Conservation (phyloP, 106 monocot genomes). For the Dioscorea alata region DNA sequence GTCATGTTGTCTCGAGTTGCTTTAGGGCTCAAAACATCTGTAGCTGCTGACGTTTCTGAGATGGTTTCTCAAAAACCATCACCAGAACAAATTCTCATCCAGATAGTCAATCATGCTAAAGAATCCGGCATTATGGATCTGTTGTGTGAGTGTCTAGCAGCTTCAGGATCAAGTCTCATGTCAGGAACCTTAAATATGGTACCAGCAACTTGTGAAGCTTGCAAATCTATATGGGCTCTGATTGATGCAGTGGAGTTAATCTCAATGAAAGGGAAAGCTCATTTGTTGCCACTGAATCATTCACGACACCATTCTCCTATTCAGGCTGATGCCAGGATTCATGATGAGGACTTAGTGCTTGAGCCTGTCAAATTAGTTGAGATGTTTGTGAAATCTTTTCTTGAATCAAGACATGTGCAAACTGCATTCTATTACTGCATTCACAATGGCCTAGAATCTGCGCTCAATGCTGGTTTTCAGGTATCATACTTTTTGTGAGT, state of each 20-base stretch:
- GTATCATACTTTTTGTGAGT: too few relatives aligned
- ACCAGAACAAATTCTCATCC: constrained; percentile 35
- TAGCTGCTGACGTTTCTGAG: constrained; percentile 26
- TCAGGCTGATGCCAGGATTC: constrained; percentile 1
- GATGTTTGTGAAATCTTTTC: constrained; percentile 42
- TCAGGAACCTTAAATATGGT: constrained; percentile 78
- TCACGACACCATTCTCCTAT: constrained; percentile 17
- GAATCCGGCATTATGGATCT: constrained; percentile 44
- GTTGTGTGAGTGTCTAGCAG: constrained; percentile 48
- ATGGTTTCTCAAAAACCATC: constrained; percentile 12
- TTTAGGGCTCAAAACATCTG: constrained; percentile 38
- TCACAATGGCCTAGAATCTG: constrained; percentile 92
- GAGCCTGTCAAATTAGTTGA: constrained; percentile 39
- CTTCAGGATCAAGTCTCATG: constrained; percentile 59
- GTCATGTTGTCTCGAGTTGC: constrained; percentile 70
- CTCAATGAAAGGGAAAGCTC: constrained; percentile 25
- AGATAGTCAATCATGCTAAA: constrained; percentile 56
- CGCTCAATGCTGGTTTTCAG: constrained; percentile 68
- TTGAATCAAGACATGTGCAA: constrained; percentile 72
- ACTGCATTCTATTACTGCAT: constrained; percentile 77
- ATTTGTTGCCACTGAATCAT: constrained; percentile 51
- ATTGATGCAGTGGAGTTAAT: constrained; percentile 66
- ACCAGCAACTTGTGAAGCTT: constrained; percentile 95
- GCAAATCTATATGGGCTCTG: constrained; percentile 84
- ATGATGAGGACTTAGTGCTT: constrained; percentile 15